Base-by-base conservation (phyloP, 1,284 basidiomycete genomes). In the Malassezia sympodialis region DNA sequence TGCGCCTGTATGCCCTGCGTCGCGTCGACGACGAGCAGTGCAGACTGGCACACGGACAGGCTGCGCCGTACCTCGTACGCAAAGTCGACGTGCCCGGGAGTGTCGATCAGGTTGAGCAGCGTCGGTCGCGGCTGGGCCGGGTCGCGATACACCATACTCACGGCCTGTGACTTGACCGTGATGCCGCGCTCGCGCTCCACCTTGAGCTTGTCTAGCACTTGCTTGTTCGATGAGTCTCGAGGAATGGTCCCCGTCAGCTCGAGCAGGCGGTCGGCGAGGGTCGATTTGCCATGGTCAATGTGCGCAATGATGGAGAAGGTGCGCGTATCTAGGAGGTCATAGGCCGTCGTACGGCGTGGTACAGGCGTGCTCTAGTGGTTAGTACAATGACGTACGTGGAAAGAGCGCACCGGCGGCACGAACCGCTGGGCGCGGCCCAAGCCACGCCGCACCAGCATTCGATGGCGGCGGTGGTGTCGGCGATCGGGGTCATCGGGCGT, bases 1-100 rank as follows among this genome's bases (percentile, higher is more conserved):
- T 99, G 94, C 0, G 94, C 93, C 76, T 99, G 94, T 5, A 99
- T 85, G 12, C 93, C 93, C 79, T 96, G 93, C 41, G 89, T 90
- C 12, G 91, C 89, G 72, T 99, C 93, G 0, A 98, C 90, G 2
- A 83, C 80, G 12, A 98, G 78, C 44, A 98, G 76, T 3, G 90
- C 93, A 17, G 90, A 91, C 77, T 98, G 88, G 66, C 88, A 96
- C 30, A 91, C 90, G 1, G 89, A 85, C 24, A 98, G 78, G 39
- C 88, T 90, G 43, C 94, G 83, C 14, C 88, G 86, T 10, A 98
- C 90, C 76, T 98, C 94, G 83, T 91, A 72, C 10, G 40, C 57
- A 43, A 77, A 82, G 58, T 74, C 72, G 19, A 74, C 72, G 40
- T 74, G 72, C 1, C 72, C 69, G 0, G 93, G 93, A 0, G 94